Base-by-base conservation (phyloP, 2,329 filamentous ascomycete species). In the Penicillium sp. region DNA sequence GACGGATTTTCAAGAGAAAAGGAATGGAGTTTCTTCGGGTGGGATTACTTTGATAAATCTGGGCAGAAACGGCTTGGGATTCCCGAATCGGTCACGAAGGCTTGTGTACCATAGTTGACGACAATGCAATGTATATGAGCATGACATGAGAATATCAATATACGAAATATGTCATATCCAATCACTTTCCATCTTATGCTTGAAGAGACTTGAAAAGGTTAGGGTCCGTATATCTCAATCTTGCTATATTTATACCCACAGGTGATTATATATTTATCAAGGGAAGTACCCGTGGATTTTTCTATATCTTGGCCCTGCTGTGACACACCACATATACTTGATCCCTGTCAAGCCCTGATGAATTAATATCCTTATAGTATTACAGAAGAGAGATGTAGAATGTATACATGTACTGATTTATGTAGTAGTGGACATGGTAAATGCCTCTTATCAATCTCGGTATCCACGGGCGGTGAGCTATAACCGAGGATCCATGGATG, bases 11-110 rank as follows among this genome's bases (percentile, higher is more conserved):
- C 53, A 55, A 58, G 61, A 65, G 58, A 69, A 71, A 72, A 68
- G 66, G 62, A 68, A 71, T 58, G 71, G 70, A 71, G 71, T 73
- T 73, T 59, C 58, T 64, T 64, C 61, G 56, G 59, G 59, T 63
- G 62, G 61, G 55, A 62, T 61, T 55, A 42, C 22, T 54, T 22
- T 39, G 50, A 56, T 37, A 55, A 47, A 61, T 56, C 45, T 63
- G 47, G 55, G 60, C 51, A 55, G 56, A 56, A 48, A 60, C 48
- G 52, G 52, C 44, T 55, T 49, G 59, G 37, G 46, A 44, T 55
- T 47, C 45, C 49, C 45, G 49, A 49, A 51, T 51, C 43, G 50
- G 44, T 47, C 54, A 53, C 52, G 55, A 58, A 44, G 55, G 40
- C 44, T 61, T 62, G 56, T 66, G 63, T 65, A 66, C 54, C 56